Conservation (phyloP, 2,329 filamentous ascomycete species). For the Monilinia fructicola region DNA sequence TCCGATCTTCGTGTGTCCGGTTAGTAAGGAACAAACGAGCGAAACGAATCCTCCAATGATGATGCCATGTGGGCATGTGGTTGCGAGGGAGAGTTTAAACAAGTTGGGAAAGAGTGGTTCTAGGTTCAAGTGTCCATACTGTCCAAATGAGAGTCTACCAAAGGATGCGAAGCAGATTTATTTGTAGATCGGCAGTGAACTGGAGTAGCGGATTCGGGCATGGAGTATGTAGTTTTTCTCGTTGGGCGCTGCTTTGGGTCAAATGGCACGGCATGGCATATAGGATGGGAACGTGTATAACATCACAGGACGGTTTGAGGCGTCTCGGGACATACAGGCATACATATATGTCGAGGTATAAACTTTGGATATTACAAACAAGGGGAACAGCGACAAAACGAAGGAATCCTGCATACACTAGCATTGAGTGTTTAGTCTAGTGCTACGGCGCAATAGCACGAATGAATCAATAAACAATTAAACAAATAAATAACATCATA, state of each 20-base stretch:
- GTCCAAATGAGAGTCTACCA: slow-evolving; percentile 76
- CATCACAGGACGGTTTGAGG: neutral
- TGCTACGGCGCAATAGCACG: neutral
- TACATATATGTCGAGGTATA: neutral
- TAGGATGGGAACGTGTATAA: neutral
- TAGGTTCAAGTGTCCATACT: slow-evolving; percentile 95
- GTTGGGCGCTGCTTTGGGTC: neutral
- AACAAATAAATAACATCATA: neutral
- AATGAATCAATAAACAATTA: neutral
- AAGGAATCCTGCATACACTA: neutral
- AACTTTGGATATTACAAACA: neutral
- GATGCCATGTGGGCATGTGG: slow-evolving; percentile 91
- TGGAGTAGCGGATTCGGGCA: neutral
- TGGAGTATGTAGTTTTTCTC: neutral
- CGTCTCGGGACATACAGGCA: neutral
- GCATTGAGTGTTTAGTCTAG: neutral
- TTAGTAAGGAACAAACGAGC: slow-evolving; percentile 94
- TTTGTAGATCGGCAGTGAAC: slow-evolving; percentile 28
- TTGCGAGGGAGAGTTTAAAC: slow-evolving; percentile 80
- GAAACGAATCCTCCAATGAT: slow-evolving; percentile 95
- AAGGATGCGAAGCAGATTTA: slow-evolving; percentile 60
- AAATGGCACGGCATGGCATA: neutral
- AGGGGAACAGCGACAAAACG: neutral
- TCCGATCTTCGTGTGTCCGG: slow-evolving; percentile 95
- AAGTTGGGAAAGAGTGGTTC: slow-evolving; percentile 70